Evolutionary conservation across 2,329 filamentous ascomycete species (phyloP), one percentile per base, ranked within the genome.

Genomic region (Arachnopeziza araneosa): DNA sequence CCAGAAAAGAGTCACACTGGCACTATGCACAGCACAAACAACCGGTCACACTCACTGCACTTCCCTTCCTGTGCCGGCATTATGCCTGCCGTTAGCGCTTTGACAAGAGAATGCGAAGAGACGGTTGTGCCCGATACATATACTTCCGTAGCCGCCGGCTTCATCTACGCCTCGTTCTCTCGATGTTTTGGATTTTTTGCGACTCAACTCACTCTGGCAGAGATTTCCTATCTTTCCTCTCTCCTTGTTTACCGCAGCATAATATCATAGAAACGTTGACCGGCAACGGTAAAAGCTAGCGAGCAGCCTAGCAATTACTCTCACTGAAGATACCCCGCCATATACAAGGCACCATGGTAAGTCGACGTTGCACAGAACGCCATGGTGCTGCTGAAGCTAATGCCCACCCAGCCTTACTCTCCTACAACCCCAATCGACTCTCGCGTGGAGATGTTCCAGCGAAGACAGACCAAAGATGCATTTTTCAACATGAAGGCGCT

Each of bases 401-500:
- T 57, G 53, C 1, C 54, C 50, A 12, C 50, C 19, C 55, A 72
- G 71, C 61, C 67, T 66, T 51, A 60, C 58, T 61, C 66, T 56
- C 66, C 69, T 54, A 62, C 67, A 24, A 65, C 65, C 50, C 68
- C 67, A 10, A 68, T 72, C 60, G 68, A 72, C 48, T 60, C 67
- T 48, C 63, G 70, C 50, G 67, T 69, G 36, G 69, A 72, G 62
- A 72, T 82, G 79, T 82, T 79, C 71, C 74, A 78, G 65, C 75
- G 75, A 66, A 74, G 73, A 54, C 76, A 77, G 60, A 70, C 73
- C 24, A 78, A 80, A 66, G 82, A 85, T 73, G 75, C 84, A 21
- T 85, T 89, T 71, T 88, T 89, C 74, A 79, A 80, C 66, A 74
- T 82, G 63, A 83, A 81, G 68, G 78, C 81, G 61, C 69, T 71